Percentiles rank a stretch among this genome's conserved stretches.
phyloP scores from a whole-genome alignment of 768 basidiomycete genomes.

The Leucosporidium yakuticum region DNA sequence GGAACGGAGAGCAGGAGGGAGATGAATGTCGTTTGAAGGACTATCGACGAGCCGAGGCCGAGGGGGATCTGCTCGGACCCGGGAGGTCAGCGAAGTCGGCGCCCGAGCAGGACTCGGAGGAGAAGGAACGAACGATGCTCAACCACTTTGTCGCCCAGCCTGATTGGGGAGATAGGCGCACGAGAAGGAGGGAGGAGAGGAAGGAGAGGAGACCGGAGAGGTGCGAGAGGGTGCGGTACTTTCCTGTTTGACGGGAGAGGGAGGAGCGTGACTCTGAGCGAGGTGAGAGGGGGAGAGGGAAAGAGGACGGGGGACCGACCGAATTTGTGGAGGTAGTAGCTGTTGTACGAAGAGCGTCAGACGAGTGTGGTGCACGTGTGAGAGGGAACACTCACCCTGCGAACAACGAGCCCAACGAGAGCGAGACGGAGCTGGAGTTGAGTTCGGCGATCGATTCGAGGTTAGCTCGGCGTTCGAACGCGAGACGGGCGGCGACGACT shows the following conservation, averaged over 20 bases:
- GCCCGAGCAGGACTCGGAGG: neutral
- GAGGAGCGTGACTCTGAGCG: too few relatives aligned
- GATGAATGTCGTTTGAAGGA: slow-evolving; percentile 1
- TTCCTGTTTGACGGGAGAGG: slow-evolving; percentile 50
- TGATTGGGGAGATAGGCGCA: slow-evolving; percentile 52
- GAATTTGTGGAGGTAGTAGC: slow-evolving; percentile 52
- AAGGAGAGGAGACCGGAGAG: slow-evolving; percentile 62
- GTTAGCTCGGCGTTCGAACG: too few relatives aligned
- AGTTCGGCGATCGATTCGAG: too few relatives aligned
- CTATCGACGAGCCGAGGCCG: neutral
- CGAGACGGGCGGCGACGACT: too few relatives aligned
- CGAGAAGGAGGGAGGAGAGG: slow-evolving; percentile 52
- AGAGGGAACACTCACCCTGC: slow-evolving; percentile 48
- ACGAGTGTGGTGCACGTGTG: too few relatives aligned
- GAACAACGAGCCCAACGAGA: slow-evolving; percentile 60
- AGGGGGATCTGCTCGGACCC: neutral
- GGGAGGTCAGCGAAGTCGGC: neutral
- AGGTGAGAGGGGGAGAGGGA: too few relatives aligned
- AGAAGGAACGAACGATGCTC: neutral
- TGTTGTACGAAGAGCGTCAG: neutral
- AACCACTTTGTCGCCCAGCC: slow-evolving; percentile 48
- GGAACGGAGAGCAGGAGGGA: slow-evolving; percentile 41
- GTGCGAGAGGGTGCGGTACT: slow-evolving; percentile 57
- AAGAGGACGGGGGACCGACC: too few relatives aligned
- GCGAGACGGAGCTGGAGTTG: slow-evolving; percentile 50